Base-by-base conservation (phyloP, 495 filamentous ascomycete genomes). In the Xylaria intraflava region DNA sequence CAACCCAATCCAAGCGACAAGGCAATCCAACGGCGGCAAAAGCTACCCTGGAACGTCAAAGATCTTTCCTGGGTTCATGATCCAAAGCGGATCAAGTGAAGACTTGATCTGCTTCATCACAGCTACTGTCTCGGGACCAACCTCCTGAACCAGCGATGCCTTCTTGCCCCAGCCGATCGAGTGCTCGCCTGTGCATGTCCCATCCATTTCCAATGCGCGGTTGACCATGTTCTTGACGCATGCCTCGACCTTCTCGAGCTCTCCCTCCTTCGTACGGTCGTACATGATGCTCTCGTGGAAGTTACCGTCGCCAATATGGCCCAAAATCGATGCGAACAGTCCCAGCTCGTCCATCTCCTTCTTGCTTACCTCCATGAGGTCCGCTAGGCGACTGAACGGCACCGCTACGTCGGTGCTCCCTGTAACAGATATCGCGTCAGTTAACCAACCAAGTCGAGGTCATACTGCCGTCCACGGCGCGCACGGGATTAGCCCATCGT, bases 271-370 rank as follows among this genome's bases (percentile, higher is more conserved):
- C 16, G 71, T 74, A 26, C 78, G 72, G 61, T 92, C 82, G 62
- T 93, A 96, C 66, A 96, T 82, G 61, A 96, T 90, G 65, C 83
- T 87, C 60, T 89, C 83, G 65, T 96, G 90, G 68, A 95, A 95
- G 67, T 96, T 96, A 7, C 90, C 90, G 66, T 95, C 72, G 6
- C 67, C 67, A n/a, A 69, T 63, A 46, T 69, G 67, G 11, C 86
- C 89, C 0, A 96, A 75, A 22, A 92, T 89, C 65, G 83, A 88
- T 17, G 88, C 89, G 62, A 95, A 92, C 9, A 95, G 69, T 2
- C 88, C 89, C 8, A 92, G 72, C 7, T 87, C 82, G 61, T 92
- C 86, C 73, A 95, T 82, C 65, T 94, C 88, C 61, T 89, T 87
- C 72, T 95, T 93, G 46, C 87, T 90, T 35, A 87, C 79, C 63